Evolutionary conservation across 129 eudicot species (phyloP), one percentile per base, ranked within the genome.

Genomic region (Ambrosia trifida): DNA sequence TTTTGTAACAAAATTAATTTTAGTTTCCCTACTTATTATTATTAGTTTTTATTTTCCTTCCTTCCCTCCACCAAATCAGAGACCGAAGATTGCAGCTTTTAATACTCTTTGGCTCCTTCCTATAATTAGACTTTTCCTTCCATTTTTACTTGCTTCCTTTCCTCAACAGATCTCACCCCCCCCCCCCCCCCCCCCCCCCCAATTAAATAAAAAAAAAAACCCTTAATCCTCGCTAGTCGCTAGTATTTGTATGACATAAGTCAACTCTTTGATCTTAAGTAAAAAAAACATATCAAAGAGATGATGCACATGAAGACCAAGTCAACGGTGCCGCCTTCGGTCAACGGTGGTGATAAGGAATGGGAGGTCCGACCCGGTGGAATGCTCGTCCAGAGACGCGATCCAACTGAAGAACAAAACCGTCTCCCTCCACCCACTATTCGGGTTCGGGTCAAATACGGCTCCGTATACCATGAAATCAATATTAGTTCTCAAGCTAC

Each of bases 361-460:
- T 93, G 98, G 98, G 98, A 93, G 78, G 72, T 89, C 61, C 68
- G 98, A 52, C 97, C 97, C 0, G 88, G 97, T 31, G 97, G 97
- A 73, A 85, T 90, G 97, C 67, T 90, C 76, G 98, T 93, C 3
- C 98, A 93, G 86, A 89, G 80, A 72, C 82, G 98, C 44, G 81
- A 76, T 79, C 85, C 85, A 0, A 86, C 83, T 69, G 79, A 76
- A 30, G 91, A 89, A 43, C 69, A 77, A 1, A 82, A 58, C 74
- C 77, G 83, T 8, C 51, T 75, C 3, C 94, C 95, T 13, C 91
- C 96, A 14, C 98, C 98, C 2, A 87, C 87, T 8, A 85, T 93
- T 19, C 73, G 95, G 31, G 95, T 93, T 45, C 95, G 98, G 74
- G 98, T 90, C 83, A 90, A 90, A 65, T 83, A 79, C 75, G 91